Evolutionary conservation across 176 grass and related monocot species (phyloP), one percentile per base, ranked within the genome.

Genomic region (Oryza coarctata): DNA sequence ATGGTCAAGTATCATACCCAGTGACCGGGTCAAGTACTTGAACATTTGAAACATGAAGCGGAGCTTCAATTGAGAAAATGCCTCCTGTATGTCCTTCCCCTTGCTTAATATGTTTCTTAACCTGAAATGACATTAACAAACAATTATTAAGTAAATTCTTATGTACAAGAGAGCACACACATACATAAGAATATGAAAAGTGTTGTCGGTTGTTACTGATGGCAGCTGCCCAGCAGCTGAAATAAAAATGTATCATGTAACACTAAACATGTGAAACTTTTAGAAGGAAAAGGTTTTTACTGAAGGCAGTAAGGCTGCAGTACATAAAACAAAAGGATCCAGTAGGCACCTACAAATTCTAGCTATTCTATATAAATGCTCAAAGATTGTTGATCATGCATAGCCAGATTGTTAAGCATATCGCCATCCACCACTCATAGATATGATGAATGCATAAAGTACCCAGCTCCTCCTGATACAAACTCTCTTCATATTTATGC

Each of bases 11-110:
- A 35, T 43, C 73, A 77, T 89, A 98, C 95, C 95, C 92, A 10
- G 88, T 94, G 35, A 91, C 92, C 12, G 92, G 92, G 18, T 98
- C 92, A 74, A 98, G 55, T 83, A 94, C 95, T 89, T 94, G 92
- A 47, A 94, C 90, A 84, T 98, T 98, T 34, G 95, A 98, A 81
- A 98, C 95, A 93, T 98, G 95, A 94, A 98, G 95, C 40, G 95
- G 95, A 68, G 95, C 92, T 89, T 98, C 92, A 72, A 98, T 94
- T 22, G 92, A 94, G 85, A 98, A 98, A 63, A 98, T 98, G n/a
- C 95, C 92, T 61, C 95, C 92, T 63, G 76, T 83, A 74, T 98
- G 92, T 20, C 95, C 95, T 73, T 94, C 91, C 32, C 95, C 95
- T 73, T 98, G 92, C 75, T 98, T 94, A 77, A 94, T 98, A 82